Evolutionary conservation across 2,329 filamentous ascomycete species (phyloP).

Genomic region (Aphanoascus verrucosus): DNA sequence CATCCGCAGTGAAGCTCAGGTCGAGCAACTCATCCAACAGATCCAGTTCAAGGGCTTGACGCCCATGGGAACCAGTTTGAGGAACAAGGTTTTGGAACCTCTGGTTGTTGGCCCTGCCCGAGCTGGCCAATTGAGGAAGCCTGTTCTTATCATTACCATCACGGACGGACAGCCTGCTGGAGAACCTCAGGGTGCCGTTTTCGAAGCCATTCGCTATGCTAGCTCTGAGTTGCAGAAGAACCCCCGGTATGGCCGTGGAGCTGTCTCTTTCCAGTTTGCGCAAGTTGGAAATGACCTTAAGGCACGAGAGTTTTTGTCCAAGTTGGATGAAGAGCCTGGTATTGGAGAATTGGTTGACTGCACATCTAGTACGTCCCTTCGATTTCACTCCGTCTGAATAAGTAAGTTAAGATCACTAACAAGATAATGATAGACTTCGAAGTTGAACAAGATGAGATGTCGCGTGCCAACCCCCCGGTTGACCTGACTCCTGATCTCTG

Average conservation of each 20-base stretch:
- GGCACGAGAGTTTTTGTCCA: slow-evolving; percentile 52
- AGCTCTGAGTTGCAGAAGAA: slow-evolving; percentile 41
- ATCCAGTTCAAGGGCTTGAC: slow-evolving; percentile 57
- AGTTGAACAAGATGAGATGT: slow-evolving; percentile 57
- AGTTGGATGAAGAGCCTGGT: slow-evolving; percentile 52
- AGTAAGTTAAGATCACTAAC: slow-evolving; percentile 12
- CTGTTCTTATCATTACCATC: slow-evolving; percentile 54
- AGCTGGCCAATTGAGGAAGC: slow-evolving; percentile 48
- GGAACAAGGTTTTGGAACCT: slow-evolving; percentile 53
- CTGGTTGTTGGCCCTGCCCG: slow-evolving; percentile 47
- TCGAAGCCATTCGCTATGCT: slow-evolving; percentile 48
- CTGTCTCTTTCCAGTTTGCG: slow-evolving; percentile 55
- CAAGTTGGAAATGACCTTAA: slow-evolving; percentile 58
- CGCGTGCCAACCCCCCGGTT: slow-evolving; percentile 49
- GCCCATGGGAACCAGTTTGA: slow-evolving; percentile 53
- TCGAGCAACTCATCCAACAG: slow-evolving; percentile 46
- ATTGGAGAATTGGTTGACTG: slow-evolving; percentile 56
- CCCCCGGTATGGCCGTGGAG: slow-evolving; percentile 45
- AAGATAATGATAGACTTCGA: slow-evolving; percentile 46
- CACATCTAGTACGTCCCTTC: slow-evolving; percentile 49
- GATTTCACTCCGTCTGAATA: background rate
- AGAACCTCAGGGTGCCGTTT: slow-evolving; percentile 47
- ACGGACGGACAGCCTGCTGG: slow-evolving; percentile 57
- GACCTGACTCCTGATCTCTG: slow-evolving; percentile 55
- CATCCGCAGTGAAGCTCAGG: slow-evolving; percentile 48